These are phyloP conservation scores for Schwanniomyces etchellsii DNA, from an alignment of 1,139 yeast species.

Conservation along the genomic window DNA sequence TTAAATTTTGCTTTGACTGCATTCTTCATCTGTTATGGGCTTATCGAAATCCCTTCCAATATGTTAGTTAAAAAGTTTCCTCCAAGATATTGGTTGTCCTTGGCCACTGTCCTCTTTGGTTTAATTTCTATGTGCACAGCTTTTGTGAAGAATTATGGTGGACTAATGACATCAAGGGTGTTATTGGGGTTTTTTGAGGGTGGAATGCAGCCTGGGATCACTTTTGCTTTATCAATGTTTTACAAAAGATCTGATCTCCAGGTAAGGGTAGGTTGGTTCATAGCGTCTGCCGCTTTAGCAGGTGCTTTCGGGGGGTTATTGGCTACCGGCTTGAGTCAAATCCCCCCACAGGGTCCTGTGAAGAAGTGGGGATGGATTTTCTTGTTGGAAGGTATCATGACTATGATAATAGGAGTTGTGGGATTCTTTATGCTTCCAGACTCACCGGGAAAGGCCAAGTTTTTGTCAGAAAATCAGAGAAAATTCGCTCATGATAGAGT, in stretches of 20 bases:
- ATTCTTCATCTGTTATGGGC: neutral
- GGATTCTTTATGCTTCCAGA: conserved; percentile 2
- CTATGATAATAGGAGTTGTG: conserved; percentile 1
- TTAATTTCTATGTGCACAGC: conserved; percentile 1
- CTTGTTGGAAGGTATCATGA: conserved; percentile 2
- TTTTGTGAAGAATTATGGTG: neutral
- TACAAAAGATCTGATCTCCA: conserved; percentile 1
- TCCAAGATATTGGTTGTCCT: neutral
- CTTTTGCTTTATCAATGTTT: conserved; percentile 1
- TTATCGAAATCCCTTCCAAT: neutral
- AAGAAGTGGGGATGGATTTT: conserved; percentile 4
- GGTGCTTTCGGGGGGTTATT: conserved; percentile 1
- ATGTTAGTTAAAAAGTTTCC: neutral
- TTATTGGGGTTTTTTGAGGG: neutral
- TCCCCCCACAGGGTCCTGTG: neutral
- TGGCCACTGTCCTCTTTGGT: neutral
- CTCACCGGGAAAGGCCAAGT: conserved; percentile 1
- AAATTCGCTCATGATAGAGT: neutral
- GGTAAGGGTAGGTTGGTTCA: conserved; percentile 1
- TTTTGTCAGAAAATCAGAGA: neutral
- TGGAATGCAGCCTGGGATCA: neutral
- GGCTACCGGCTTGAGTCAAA: neutral
- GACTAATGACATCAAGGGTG: neutral
- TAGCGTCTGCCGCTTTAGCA: conserved; percentile 1
- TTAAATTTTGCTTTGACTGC: conserved; percentile 1